Base-by-base conservation (phyloP, 164 flowering plant genomes). In the Taxillus chinensis region DNA sequence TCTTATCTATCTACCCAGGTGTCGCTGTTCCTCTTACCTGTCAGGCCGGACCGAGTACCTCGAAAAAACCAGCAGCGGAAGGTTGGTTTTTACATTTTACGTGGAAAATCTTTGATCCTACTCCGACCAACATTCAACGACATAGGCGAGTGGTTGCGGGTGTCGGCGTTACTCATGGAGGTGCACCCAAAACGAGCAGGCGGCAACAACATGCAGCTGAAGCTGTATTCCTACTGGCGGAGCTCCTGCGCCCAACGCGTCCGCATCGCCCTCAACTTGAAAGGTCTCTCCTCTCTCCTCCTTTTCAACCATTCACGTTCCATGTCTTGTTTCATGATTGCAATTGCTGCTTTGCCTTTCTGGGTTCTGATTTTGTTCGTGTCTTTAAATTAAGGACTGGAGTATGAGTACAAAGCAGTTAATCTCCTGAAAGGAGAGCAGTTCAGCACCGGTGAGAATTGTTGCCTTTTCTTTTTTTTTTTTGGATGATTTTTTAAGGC, bases 371-470 rank as follows among this genome's bases (percentile, higher is more conserved):
- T 4, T 16, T n/a, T 16, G 3, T 3, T 52, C 5, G 4, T n/a
- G 17, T 6, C 1, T 52, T 5, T 15, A 4, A n/a, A 5, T n/a
- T 52, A 5, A 79, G 86, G 95, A 46, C 60, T 89, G 62, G 51
- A 81, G 1, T 89, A 83, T 55, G 91, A 92, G 66, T 87, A 89
- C 72, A 74, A 71, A 62, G 80, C 96, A 7, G 92, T 90, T 45
- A 76, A 92, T 67, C 63, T 92, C 62, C 17, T 85, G 17, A 86
- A 85, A 67, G 98, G 89, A 54, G 96, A 90, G 67, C 95, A 92
- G 50, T 65, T 60, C 64, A 75, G 70, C 69, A 83, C 86, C 43
- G 96, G 98, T 92, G 45, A 71, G 73, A 48, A 7, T 48, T 11
- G 12, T 48, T 8, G 7, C 13, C 12, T 11, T n/a, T 39, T 17